phyloP scores from a whole-genome alignment of 345 rosid species.

The Clarkia xantiana region DNA sequence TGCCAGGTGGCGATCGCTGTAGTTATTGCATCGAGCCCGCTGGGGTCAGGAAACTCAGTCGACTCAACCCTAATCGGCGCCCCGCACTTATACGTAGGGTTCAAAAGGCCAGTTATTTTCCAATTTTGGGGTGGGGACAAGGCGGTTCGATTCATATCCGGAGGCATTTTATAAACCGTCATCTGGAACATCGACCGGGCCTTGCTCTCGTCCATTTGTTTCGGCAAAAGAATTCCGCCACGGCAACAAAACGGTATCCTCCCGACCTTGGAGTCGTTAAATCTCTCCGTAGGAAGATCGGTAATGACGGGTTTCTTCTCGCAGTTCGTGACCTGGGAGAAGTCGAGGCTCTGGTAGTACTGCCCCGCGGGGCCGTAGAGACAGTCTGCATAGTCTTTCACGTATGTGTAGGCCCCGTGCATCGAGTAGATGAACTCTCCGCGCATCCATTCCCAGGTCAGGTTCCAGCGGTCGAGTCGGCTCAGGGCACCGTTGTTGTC shows the following conservation, averaged over 20 bases:
- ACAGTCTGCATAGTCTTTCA: slow-evolving; percentile 39
- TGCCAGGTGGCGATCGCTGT: slow-evolving; percentile 67
- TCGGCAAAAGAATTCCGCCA: slow-evolving; percentile 59
- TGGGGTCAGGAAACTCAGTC: slow-evolving; percentile 53
- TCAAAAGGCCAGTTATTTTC: slow-evolving; percentile 50
- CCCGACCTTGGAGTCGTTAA: slow-evolving; percentile 47
- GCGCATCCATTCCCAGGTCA: slow-evolving; percentile 90
- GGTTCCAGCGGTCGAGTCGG: slow-evolving; percentile 79
- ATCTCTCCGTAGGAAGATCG: slow-evolving; percentile 46
- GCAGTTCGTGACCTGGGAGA: slow-evolving; percentile 56
- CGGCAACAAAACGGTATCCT: slow-evolving; percentile 67
- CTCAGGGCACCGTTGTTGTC: slow-evolving; percentile 63
- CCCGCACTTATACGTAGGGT: slow-evolving; percentile 61
- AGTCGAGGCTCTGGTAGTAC: slow-evolving; percentile 48
- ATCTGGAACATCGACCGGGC: slow-evolving; percentile 61
- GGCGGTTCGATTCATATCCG: slow-evolving; percentile 50
- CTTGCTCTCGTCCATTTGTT: slow-evolving; percentile 41
- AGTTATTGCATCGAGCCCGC: slow-evolving; percentile 36
- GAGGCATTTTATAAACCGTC: slow-evolving; percentile 66
- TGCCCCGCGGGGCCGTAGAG: slow-evolving; percentile 52
- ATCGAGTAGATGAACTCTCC: slow-evolving; percentile 72
- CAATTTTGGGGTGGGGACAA: slow-evolving; percentile 60
- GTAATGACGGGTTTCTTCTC: slow-evolving; percentile 49
- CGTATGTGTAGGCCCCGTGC: slow-evolving; percentile 70
- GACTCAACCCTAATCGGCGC: slow-evolving; percentile 66